Conservation (phyloP, 1,284 basidiomycete genomes). For the Rhodotorula glutinis region DNA sequence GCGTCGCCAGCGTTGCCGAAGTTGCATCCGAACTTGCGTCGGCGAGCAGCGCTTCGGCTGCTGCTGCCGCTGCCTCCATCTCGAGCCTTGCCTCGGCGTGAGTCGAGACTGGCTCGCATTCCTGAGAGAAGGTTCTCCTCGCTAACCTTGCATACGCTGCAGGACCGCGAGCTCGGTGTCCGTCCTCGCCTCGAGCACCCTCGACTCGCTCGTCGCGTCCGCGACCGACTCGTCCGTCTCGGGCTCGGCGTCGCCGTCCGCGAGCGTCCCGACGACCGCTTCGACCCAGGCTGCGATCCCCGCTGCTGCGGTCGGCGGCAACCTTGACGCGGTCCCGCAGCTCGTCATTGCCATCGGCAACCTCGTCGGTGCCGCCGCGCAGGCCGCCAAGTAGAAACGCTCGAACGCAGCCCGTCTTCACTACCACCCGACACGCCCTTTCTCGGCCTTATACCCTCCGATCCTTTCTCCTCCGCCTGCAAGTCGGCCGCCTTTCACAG, state of each 20-base stretch:
- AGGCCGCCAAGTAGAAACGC: constrained; percentile 4
- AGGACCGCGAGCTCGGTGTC: background rate
- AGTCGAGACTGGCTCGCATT: background rate
- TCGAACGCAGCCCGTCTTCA: no score
- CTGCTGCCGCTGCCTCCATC: background rate
- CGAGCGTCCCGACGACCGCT: background rate
- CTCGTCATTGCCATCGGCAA: constrained; percentile 35
- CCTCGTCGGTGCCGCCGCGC: constrained; percentile 30
- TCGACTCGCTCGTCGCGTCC: background rate
- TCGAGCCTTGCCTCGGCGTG: background rate
- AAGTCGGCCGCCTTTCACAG: no score
- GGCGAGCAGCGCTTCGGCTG: constrained; percentile 1
- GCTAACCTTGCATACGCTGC: background rate
- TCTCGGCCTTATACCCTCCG: background rate
- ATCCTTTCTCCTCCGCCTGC: no score
- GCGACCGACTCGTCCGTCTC: background rate
- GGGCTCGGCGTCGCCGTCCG: background rate
- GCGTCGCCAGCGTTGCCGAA: background rate
- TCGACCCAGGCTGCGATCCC: constrained; percentile 8
- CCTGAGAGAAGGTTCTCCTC: background rate
- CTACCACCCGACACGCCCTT: background rate
- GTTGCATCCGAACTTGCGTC: background rate
- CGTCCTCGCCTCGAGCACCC: background rate
- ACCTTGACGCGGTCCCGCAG: constrained; percentile 36
- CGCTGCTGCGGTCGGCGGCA: constrained; percentile 22